Conservation (phyloP, 83 land plant species). For the Picea abies region DNA sequence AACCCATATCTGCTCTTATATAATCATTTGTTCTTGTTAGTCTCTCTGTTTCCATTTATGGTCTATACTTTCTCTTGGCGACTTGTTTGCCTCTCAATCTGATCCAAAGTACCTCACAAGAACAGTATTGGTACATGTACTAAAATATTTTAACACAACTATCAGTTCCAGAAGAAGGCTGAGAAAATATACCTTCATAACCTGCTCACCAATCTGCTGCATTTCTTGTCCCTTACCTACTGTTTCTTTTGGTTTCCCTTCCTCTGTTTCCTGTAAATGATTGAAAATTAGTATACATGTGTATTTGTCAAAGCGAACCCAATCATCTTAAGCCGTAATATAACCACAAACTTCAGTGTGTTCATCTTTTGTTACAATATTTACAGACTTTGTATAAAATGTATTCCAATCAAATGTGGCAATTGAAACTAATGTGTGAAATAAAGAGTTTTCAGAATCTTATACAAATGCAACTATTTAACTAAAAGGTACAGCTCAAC, state of each 20-base stretch:
- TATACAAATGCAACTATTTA: no score
- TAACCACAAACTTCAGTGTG: not conserved
- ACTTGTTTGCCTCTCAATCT: no score
- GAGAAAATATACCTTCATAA: not conserved
- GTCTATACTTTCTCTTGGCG: no score
- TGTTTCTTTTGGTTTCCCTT: slow-evolving; percentile 8
- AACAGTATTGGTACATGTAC: no score
- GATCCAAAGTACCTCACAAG: no score
- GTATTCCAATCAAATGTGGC: not conserved
- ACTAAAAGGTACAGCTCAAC: no score
- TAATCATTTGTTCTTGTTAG: no score
- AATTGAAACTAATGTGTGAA: not conserved
- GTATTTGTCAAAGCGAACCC: not conserved
- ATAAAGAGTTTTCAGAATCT: not conserved
- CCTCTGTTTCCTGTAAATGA: slow-evolving; percentile 5
- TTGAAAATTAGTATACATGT: not conserved
- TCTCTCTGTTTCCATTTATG: no score
- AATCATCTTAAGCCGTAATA: not conserved
- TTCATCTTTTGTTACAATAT: no score
- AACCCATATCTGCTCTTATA: no score
- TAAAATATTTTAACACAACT: not conserved
- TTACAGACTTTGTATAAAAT: not conserved
- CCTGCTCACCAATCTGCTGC: slow-evolving; percentile 7
- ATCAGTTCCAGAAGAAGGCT: not conserved
- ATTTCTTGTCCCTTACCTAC: slow-evolving; percentile 1